Base-by-base conservation (phyloP, 306 rosid genomes). In the Medicago ruthenica region DNA sequence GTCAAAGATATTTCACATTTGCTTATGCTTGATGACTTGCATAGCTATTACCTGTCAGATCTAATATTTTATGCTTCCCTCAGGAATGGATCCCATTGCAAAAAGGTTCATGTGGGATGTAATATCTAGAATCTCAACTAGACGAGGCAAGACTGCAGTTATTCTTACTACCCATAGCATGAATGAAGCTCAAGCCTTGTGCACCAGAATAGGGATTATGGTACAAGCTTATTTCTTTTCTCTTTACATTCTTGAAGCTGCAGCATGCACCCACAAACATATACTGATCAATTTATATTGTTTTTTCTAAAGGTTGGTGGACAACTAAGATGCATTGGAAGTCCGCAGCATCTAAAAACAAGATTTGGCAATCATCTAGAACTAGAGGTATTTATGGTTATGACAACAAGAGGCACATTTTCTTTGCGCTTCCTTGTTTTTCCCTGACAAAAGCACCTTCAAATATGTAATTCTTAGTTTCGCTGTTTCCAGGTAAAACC, bases 61-160 rank as follows among this genome's bases (percentile, higher is more conserved):
- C 67, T 67, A 55, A 79, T 80, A 53, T 48, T 58, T 76, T 17
- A 41, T 79, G 21, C 18, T 86, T 70, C 42, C 58, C 20, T 44
- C 71, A 93, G 97, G 98, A 71, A 93, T 93, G 98, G 98, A 93
- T 79, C 98, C 98, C 67, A 84, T 91, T 76, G 98, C 98, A 82
- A 93, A 93, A 83, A 85, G 98, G 16, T 91, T 93, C 83, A 93
- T 93, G 98, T 93, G 98, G 97, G 98, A 93, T 75, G 98, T 93
- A 74, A 93, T 93, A 87, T 89, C 98, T 65, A 90, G 88, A 76
- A 83, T 93, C 60, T 93, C 98, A 67, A 93, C 98, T 34, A 88
- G 97, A 81, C 88, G 84, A 65, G 98, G 98, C 86, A 93, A 91
- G 87, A 93, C 98, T 14, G 98, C 98, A 9, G 94, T 93, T 45